These are phyloP conservation scores for Aphanoascus verrucosus DNA, from an alignment of 2,329 filamentous ascomycete species.

Conservation along the genomic window DNA sequence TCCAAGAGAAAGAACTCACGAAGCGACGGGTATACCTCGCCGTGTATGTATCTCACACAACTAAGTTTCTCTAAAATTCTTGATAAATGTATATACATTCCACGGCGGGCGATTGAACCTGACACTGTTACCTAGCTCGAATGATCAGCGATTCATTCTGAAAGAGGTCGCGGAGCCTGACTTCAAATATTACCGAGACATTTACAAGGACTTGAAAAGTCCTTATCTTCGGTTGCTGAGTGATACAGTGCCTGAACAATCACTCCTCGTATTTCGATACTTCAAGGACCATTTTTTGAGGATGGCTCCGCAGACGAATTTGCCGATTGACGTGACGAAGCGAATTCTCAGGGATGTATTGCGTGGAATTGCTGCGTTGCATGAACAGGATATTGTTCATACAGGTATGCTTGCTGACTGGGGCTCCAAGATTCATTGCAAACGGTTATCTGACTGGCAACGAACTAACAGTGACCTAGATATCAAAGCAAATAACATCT, in stretches of 20 bases:
- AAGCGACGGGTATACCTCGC: slow-evolving; percentile 7
- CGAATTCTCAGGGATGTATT: slow-evolving; percentile 36
- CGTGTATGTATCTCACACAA: neutral
- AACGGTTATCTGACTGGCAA: neutral
- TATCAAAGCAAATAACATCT: slow-evolving; percentile 29
- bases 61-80: neutral
- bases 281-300: slow-evolving; percentile 35
- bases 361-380: slow-evolving; percentile 27
- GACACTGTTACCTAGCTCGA: slow-evolving; percentile 5
- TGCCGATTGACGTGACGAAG: slow-evolving; percentile 32
- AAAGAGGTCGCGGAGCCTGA: slow-evolving; percentile 14
- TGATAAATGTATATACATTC: neutral
- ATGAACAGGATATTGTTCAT: slow-evolving; percentile 29
- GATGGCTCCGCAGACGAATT: slow-evolving; percentile 31
- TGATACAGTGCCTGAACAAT: slow-evolving; percentile 37
- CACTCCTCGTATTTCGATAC: slow-evolving; percentile 40
- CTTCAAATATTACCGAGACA: slow-evolving; percentile 8
- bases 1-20: slow-evolving; percentile 2
- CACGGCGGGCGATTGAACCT: neutral
- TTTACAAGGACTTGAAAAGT: slow-evolving; percentile 9
- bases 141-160: slow-evolving; percentile 15
- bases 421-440: too few species aligned
- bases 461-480: slow-evolving; percentile 17
- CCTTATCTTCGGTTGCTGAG: slow-evolving; percentile 23
- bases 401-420: slow-evolving; percentile 17